Percentiles rank a stretch among this genome's conserved stretches.
These are phyloP conservation scores for Speleostelium caveatum DNA, from an alignment of 78 protist species.

Conservation along the genomic window DNA sequence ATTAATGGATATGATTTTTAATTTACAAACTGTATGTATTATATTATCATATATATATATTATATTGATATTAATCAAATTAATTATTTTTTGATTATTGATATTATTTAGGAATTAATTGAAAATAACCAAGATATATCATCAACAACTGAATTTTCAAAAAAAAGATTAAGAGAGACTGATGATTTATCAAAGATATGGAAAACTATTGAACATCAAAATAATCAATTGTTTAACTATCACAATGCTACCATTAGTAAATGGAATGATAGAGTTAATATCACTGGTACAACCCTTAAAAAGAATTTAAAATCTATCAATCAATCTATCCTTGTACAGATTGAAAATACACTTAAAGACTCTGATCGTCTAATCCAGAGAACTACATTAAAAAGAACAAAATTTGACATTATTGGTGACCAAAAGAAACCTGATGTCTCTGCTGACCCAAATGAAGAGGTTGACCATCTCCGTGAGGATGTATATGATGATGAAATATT, in stretches of 20 bases:
- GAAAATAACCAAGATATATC: constrained; percentile 18
- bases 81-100: no score
- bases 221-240: neutral
- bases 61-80: neutral
- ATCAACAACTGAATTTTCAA: neutral
- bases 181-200: constrained; percentile 9
- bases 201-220: constrained; percentile 49
- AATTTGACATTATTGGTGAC: constrained; percentile 20
- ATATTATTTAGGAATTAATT: constrained; percentile 13
- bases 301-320: constrained; percentile 56
- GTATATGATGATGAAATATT: constrained; percentile 66
- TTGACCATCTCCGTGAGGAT: neutral
- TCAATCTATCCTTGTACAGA: constrained; percentile 53
- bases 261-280: constrained; percentile 47
- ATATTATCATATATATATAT: no score
- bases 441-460: neutral
- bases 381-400: constrained; percentile 41
- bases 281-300: neutral
- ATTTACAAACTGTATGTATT: constrained; percentile 26
- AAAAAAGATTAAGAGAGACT: constrained; percentile 35
- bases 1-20: constrained; percentile 7
- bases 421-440: neutral
- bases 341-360: constrained; percentile 50
- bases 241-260: constrained; percentile 6
- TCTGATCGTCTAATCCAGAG: constrained; percentile 42